Evolutionary conservation across 495 filamentous ascomycete genomes (phyloP).

Genomic region (Chaetomium tenue): DNA sequence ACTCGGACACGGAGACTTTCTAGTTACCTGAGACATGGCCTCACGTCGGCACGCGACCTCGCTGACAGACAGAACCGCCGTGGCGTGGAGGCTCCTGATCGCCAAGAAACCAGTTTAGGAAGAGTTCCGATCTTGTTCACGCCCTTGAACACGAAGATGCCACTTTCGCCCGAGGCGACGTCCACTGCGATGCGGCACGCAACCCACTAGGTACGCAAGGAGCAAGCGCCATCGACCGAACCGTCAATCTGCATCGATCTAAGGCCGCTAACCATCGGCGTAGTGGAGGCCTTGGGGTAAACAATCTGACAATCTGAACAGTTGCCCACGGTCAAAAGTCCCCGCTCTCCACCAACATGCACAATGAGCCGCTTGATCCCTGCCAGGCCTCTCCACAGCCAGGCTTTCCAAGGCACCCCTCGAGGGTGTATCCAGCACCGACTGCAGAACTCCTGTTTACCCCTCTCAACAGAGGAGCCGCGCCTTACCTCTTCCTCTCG

Average conservation of each 20-base stretch:
- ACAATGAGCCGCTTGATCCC: conserved; percentile 18
- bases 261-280: conserved; percentile 21
- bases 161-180: not conserved
- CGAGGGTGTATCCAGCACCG: conserved; percentile 25
- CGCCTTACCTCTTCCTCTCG: conserved; percentile 36
- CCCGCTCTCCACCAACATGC: not conserved
- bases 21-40: not conserved
- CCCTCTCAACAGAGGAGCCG: conserved; percentile 15
- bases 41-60: conserved; percentile 3
- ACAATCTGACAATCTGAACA: not conserved
- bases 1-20: not conserved
- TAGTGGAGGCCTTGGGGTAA: conserved; percentile 4
- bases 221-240: conserved; percentile 14
- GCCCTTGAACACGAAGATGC: not conserved
- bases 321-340: not conserved
- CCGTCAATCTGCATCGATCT: conserved; percentile 26
- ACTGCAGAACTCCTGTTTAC: conserved; percentile 7
- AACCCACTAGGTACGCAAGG: not conserved
- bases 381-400: conserved; percentile 2
- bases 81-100: not conserved
- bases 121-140: conserved; percentile 13
- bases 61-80: not conserved
- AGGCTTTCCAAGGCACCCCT: conserved; percentile 18
- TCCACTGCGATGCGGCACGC: not conserved
- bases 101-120: conserved; percentile 15